Evolutionary conservation across 371 early-diverging fungal genomes (phyloP), one percentile per base, ranked within the genome.

Genomic region (Batrachochytrium dendrobatidis): DNA sequence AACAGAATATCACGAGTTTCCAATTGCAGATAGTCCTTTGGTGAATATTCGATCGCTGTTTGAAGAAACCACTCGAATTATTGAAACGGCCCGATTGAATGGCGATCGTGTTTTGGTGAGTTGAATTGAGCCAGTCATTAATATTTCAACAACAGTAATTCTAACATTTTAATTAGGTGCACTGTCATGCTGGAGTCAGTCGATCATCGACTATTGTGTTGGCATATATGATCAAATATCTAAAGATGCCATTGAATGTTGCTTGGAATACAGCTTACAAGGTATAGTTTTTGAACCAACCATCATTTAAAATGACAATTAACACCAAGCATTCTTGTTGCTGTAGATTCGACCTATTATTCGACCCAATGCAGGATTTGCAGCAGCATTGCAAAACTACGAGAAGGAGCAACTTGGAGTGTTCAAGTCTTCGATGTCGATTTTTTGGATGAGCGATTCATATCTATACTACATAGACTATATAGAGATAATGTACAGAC

Each of bases 171-270:
- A 7, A 43, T 15, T 39, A 56, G 50, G 61, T 74, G 26, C 71
- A 73, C 49, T 72, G 77, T 55, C 73, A 76, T 55, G 76, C 76
- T 22, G 77, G 77, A 30, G 76, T 77, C 12, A 66, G 67, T 18
- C 53, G 77, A 34, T 66, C 66, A 10, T 56, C 73, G 12, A 73
- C 77, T 0, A 65, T 76, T 56, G 67, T 77, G 12, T 46, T 77
- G 29, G 72, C 74, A 7, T 77, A 75, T 57, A 56, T 76, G 45
- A 67, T 77, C 51, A 49, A 53, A 33, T 61, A 58, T 34, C 43
- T 39, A 28, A 22, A 59, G 3, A 61, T 75, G 60, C 48, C 63
- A 17, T 53, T 75, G 15, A 61, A 69, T 51, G 74, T 74, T 8
- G 73, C 73, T 17, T 75, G 72, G 68, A 57, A 67, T 28, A 12